phyloP scores from a whole-genome alignment of 176 grass and related monocot genomes.

The Microstegium vimineum region DNA sequence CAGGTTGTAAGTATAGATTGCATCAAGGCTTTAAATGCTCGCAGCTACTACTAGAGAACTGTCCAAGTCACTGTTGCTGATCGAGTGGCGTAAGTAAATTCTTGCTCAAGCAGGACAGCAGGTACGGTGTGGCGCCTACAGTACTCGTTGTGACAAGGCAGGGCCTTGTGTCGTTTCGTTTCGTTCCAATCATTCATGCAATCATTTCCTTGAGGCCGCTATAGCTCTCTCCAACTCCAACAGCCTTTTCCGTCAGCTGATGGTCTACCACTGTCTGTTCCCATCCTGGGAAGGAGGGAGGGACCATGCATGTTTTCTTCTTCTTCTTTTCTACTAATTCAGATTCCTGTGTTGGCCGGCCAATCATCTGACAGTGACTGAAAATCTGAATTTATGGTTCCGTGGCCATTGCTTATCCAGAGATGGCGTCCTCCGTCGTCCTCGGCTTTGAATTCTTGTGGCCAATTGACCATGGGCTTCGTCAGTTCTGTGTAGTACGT shows the following conservation, averaged over 20 bases:
- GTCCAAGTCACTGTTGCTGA: not conserved
- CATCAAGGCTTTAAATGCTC: not conserved
- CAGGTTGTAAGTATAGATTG: too few species aligned
- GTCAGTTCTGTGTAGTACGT: too few species aligned
- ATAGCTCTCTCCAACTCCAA: not conserved
- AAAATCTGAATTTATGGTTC: not conserved
- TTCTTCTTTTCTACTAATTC: too few species aligned
- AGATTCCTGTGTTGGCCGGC: too few species aligned
- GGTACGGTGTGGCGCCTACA: not conserved
- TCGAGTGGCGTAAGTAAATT: not conserved
- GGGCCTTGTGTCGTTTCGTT: not conserved
- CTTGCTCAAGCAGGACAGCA: not conserved
- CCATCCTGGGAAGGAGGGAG: not conserved
- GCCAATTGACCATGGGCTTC: not conserved
- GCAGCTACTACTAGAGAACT: too few species aligned
- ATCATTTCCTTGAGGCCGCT: too few species aligned
- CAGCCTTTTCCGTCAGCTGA: not conserved
- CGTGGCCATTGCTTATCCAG: not conserved
- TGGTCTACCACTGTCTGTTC: not conserved
- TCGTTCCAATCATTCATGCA: not conserved
- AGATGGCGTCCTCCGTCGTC: not conserved
- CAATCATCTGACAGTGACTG: conserved; percentile 27
- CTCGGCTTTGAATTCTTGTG: not conserved
- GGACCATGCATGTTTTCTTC: not conserved
- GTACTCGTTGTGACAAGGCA: not conserved